Evolutionary conservation across 768 basidiomycete species (phyloP), one percentile per base, ranked within the genome.

Genomic region (Peribolospora kevripleyi): DNA sequence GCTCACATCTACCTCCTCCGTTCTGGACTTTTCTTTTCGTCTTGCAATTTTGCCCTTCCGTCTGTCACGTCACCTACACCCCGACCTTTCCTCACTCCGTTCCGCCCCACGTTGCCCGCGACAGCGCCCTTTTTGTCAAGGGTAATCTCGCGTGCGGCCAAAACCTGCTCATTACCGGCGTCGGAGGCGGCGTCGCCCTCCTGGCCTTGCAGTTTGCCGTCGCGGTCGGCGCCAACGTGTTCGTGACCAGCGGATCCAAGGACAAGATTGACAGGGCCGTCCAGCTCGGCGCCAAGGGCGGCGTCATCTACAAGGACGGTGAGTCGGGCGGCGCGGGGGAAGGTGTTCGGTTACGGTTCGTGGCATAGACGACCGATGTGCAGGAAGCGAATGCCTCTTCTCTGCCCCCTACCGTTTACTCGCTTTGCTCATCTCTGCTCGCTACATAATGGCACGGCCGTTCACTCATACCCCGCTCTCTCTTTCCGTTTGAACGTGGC

Each of bases 171-270:
- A 79, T 88, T 56, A 65, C 64, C n/a, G 64, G 64, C 2, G 62
- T 64, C 11, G 62, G 62, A 2, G 84, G 84, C 14, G 84, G 85
- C 9, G 85, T 88, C 45, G 85, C 85, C 0, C 70, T 87, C 39
- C 61, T 76, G 46, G 78, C 81, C 0, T 67, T 86, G 57, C 84
- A 88, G 65, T 66, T 86, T 7, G 81, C 78, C 63, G 61, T 84
- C 3, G 83, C 81, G 0, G 73, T 73, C 54, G 81, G 84, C 39
- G 64, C 82, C 1, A 74, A 74, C 42, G 82, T 86, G n/a, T 87
- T 79, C 65, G 82, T 86, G 36, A 82, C 85, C 4, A 83, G 81
- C 58, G 75, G 81, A 7, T 76, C 66, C 48, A 69, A 72, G 38
- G 75, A 76, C 7, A 87, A 87, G 70, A 77, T 88, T 50, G 65